A percentile compares a stretch with the other conserved stretches of the same genome.
phyloP scores from a whole-genome alignment of 2,329 filamentous ascomycete genomes.

The Dactylellina leptospora region DNA sequence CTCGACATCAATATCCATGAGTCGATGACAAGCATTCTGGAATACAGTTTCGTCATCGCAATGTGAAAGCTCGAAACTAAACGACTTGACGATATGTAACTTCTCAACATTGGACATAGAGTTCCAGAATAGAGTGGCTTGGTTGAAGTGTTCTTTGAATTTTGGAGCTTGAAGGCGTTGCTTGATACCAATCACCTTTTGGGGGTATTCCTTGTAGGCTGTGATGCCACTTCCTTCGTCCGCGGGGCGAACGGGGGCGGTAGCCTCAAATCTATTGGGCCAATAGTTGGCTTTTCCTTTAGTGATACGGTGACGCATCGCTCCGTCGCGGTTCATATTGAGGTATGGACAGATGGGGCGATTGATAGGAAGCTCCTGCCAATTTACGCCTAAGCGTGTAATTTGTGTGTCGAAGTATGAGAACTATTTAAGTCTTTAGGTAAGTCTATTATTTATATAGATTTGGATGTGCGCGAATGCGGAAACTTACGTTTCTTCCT shows the following conservation, averaged over 20 bases:
- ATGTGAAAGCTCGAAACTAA: slow-evolving; percentile 79
- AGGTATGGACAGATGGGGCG: slow-evolving; percentile 77
- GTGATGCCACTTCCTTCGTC: slow-evolving; percentile 65
- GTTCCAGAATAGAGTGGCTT: slow-evolving; percentile 85
- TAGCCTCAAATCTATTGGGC: slow-evolving; percentile 74
- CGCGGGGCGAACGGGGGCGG: slow-evolving; percentile 68
- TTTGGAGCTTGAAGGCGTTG: slow-evolving; percentile 73
- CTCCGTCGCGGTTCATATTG: slow-evolving; percentile 79
- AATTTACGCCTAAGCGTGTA: slow-evolving; percentile 75
- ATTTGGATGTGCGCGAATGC: background rate
- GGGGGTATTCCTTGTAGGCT: slow-evolving; percentile 74
- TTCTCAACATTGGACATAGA: slow-evolving; percentile 75
- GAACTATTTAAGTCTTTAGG: slow-evolving; percentile 59
- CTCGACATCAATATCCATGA: slow-evolving; percentile 74
- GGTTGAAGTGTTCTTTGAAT: slow-evolving; percentile 79
- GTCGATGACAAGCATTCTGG: slow-evolving; percentile 72
- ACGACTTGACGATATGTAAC: slow-evolving; percentile 68
- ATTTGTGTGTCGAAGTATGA: slow-evolving; percentile 75
- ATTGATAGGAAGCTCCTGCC: slow-evolving; percentile 80
- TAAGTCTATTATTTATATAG: slow-evolving; percentile 59
- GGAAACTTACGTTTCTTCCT: slow-evolving; percentile 68
- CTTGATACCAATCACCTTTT: slow-evolving; percentile 75
- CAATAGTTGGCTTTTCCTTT: slow-evolving; percentile 80
- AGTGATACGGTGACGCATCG: slow-evolving; percentile 75
- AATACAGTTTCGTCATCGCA: slow-evolving; percentile 83